phyloP scores from a whole-genome alignment of 106 monocot species.

The Agapanthus africanus region DNA sequence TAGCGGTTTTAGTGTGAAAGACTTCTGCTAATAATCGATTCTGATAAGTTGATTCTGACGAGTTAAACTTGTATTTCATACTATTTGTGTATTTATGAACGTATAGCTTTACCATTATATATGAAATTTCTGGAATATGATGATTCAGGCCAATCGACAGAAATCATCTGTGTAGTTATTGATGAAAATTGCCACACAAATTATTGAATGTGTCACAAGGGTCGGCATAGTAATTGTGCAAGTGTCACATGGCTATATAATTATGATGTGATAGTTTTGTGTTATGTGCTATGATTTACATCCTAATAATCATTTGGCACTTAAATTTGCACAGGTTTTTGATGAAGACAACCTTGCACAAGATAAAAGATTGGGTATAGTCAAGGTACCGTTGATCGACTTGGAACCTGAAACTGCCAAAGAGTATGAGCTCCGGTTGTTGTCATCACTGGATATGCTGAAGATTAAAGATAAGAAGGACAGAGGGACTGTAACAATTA shows the following conservation, averaged over 20 bases:
- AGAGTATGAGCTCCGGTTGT: slow-evolving; percentile 61
- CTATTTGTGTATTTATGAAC: no score
- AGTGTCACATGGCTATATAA: not conserved
- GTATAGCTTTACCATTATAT: no score
- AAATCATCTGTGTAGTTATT: no score
- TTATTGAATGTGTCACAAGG: no score
- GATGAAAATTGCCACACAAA: no score
- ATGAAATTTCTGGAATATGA: no score
- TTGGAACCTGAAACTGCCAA: slow-evolving; percentile 62
- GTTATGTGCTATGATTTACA: no score
- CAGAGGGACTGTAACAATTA: slow-evolving; percentile 74
- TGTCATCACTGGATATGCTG: slow-evolving; percentile 67
- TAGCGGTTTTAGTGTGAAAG: not conserved
- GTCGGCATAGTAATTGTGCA: not conserved
- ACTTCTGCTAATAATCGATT: no score
- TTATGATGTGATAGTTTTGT: not conserved
- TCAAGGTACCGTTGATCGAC: slow-evolving; percentile 57
- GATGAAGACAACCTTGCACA: slow-evolving; percentile 76
- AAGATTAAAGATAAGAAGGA: slow-evolving; percentile 97
- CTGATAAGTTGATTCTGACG: not conserved
- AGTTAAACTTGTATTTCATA: no score
- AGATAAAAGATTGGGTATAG: slow-evolving; percentile 75
- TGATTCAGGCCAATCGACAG: no score
- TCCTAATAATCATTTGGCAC: no score
- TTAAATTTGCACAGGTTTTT: slow-evolving; percentile 68